Evolutionary conservation across 164 flowering plant genomes (phyloP).

Genomic region (Litsea cubeba): DNA sequence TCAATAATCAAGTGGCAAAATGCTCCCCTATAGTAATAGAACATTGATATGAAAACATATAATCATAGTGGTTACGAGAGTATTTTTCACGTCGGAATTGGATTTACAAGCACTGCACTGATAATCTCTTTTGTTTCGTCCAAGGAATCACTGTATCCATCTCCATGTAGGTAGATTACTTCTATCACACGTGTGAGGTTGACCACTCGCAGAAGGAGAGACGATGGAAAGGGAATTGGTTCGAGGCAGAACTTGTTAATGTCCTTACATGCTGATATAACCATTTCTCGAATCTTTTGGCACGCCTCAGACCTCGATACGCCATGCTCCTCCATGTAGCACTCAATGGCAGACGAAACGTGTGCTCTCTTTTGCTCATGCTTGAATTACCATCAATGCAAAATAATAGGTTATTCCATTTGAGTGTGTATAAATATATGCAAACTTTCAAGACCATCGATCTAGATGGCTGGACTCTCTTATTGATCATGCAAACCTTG

Average conservation of each 20-base stretch:
- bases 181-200: neutral
- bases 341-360: neutral
- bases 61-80: no score
- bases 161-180: neutral
- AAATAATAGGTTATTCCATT: no score
- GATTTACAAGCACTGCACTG: neutral
- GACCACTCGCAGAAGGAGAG: neutral
- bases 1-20: no score
- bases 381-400: neutral
- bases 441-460: no score
- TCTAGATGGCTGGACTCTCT: no score
- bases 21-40: no score
- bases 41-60: no score
- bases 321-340: neutral
- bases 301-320: neutral
- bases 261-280: neutral
- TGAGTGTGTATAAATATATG: no score
- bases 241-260: no score
- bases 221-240: no score
- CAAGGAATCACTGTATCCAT: neutral
- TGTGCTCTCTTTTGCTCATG: neutral
- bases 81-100: no score
- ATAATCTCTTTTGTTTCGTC: neutral
- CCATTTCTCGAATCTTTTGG: neutral
- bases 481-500: no score